Evolutionary conservation across 2,329 filamentous ascomycete species (phyloP).

Genomic region (Fusarium ambrosium): DNA sequence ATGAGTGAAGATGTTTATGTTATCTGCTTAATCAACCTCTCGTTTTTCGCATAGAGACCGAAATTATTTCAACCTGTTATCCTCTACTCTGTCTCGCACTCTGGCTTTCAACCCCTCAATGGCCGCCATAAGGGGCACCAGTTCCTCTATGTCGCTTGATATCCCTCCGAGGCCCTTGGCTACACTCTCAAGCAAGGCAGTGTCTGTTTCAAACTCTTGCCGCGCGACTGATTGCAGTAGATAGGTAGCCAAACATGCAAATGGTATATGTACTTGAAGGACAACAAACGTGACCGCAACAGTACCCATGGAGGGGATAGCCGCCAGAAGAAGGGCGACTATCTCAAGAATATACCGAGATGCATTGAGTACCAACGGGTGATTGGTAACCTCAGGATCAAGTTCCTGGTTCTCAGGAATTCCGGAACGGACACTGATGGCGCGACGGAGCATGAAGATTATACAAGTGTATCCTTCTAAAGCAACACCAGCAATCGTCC

Average conservation of each 20-base stretch:
- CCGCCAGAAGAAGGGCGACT: neutral
- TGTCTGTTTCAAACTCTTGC: neutral
- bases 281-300: slow-evolving; percentile 1
- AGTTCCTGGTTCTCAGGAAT: neutral
- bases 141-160: neutral
- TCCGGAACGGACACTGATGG: neutral
- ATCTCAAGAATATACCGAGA: neutral
- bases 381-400: neutral
- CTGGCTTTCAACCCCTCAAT: neutral
- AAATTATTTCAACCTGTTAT: neutral
- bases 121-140: neutral
- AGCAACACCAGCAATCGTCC: neutral
- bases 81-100: neutral
- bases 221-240: neutral
- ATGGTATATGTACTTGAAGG: neutral
- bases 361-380: neutral
- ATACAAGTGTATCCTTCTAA: neutral
- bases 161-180: neutral
- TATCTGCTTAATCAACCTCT: too few species aligned
- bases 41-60: neutral
- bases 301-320: neutral
- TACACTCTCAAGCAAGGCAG: neutral
- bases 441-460: neutral
- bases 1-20: neutral
- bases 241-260: neutral